Evolutionary conservation across 768 basidiomycete genomes (phyloP), one percentile per base, ranked within the genome.

Genomic region (Serendipita sp.): DNA sequence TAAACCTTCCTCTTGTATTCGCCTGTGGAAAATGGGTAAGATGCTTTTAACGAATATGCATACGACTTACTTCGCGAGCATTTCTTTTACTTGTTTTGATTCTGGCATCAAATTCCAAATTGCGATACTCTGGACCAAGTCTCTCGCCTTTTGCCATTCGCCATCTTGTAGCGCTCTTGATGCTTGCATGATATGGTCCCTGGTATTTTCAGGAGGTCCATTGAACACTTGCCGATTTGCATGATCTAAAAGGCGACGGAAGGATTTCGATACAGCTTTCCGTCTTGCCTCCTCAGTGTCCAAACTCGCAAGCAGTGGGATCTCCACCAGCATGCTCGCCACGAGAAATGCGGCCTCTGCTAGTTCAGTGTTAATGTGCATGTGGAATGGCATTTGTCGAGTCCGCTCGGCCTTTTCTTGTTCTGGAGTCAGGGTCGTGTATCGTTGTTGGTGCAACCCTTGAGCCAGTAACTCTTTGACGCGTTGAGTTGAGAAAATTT

Each of bases 181-280:
- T 1, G 96, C 96, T 74, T 98, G 95, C 90, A 98, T 96, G 74
- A 99, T 95, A 73, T 98, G 96, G 71, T 99, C 96, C 38, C 96
- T 80, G 37, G 95, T 98, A 71, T 90, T 97, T 75, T 99, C 96
- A n/a, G 93, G 92, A 1, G 94, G 93, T 1, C 94, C 96, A 28
- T 92, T 94, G 75, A 99, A 99, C 10, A 96, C 88, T 76, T 98
- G 96, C 34, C 92, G 84, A 70, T 98, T 96, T 1, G 95, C 94
- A 71, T 96, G 94, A 75, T 99, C 96, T 63, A 99, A 78, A 67
- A 97, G 76, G 51, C 95, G 83, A 44, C 94, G 84, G 84, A 98
- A 99, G 30, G 93, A 91, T 73, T 97, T 94, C n/a, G 91, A 93
- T 66, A 95, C 89, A 1, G 85, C 82, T 76, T 95, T 92, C 70